These are phyloP conservation scores for Austroboletus eburneus DNA, from an alignment of 768 basidiomycete genomes.

Conservation along the genomic window DNA sequence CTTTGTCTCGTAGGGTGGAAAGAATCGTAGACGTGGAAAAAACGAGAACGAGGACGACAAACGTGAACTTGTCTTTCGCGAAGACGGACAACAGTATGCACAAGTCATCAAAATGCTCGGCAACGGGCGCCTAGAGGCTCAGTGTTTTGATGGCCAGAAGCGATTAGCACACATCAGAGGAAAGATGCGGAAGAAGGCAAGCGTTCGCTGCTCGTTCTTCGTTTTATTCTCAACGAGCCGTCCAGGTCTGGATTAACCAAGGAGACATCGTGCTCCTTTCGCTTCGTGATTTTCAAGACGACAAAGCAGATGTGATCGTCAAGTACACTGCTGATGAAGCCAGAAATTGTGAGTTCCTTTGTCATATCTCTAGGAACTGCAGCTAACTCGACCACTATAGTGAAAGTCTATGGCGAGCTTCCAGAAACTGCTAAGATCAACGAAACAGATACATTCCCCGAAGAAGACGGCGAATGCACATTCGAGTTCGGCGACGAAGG, in stretches of 20 bases:
- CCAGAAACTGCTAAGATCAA: slow-evolving; percentile 97
- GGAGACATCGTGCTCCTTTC: slow-evolving; percentile 95
- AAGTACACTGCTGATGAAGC: slow-evolving; percentile 98
- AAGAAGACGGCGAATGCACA: slow-evolving; percentile 84
- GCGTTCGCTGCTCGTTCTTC: slow-evolving; percentile 16
- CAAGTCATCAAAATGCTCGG: slow-evolving; percentile 99
- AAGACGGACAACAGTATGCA: slow-evolving; percentile 98
- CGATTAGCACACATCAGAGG: slow-evolving; percentile 96
- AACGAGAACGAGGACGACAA: slow-evolving; percentile 99
- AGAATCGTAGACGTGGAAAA: slow-evolving; percentile 99
- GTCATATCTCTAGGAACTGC: slow-evolving; percentile 2
- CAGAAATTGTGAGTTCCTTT: slow-evolving; percentile 55
- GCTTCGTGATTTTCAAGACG: slow-evolving; percentile 97
- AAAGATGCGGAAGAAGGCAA: slow-evolving; percentile 98
- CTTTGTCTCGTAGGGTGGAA: slow-evolving; percentile 71
- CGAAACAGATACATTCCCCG: slow-evolving; percentile 91
- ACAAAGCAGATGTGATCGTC: slow-evolving; percentile 98
- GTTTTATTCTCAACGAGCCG: slow-evolving; percentile 6
- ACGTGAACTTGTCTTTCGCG: slow-evolving; percentile 96
- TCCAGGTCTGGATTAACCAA: slow-evolving; percentile 97
- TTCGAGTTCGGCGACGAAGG: slow-evolving; percentile 90
- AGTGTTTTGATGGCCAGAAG: slow-evolving; percentile 98
- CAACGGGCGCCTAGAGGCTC: slow-evolving; percentile 93
- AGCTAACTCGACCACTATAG: slow-evolving; percentile 33
- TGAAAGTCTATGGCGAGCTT: slow-evolving; percentile 97